Conservation (phyloP, 225 moss, liverwort and hornwort species). For the Climacium dendroides region DNA sequence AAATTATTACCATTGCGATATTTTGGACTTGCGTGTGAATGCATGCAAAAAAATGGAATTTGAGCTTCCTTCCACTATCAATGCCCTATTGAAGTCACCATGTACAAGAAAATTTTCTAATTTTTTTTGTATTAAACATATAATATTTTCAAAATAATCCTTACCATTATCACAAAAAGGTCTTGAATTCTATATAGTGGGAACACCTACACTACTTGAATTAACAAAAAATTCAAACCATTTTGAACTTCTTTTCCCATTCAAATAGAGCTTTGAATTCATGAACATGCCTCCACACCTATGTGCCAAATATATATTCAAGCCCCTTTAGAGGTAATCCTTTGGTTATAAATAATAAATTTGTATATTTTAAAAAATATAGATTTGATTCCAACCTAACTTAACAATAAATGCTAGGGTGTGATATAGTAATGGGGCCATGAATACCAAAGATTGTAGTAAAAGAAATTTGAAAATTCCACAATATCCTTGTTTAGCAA, state of each 20-base stretch:
- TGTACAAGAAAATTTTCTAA: not conserved
- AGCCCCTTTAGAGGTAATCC: not conserved
- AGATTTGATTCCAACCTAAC: not conserved
- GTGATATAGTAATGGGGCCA: rapidly evolving
- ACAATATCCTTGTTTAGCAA: rapidly evolving
- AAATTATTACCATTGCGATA: not conserved
- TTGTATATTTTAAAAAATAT: not conserved
- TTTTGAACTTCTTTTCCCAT: not conserved
- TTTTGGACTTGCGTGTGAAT: not conserved
- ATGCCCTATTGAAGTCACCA: not conserved
- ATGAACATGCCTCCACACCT: rapidly evolving
- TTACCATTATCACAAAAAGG: rapidly evolving
- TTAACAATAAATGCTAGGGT: not conserved
- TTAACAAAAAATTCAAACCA: not conserved
- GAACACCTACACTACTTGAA: rapidly evolving
- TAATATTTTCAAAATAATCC: not conserved
- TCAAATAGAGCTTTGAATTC: not conserved
- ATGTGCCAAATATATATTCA: not conserved
- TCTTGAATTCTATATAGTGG: not conserved
- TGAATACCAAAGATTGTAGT: not conserved
- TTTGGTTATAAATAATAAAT: not conserved
- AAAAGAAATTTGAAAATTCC: not conserved
- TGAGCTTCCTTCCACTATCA: not conserved
- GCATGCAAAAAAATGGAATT: not conserved
- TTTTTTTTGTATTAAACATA: not conserved